A percentile compares a stretch with the other conserved stretches of the same genome.
Conservation (phyloP, 2,329 filamentous ascomycete species). For the Huntiella moniliformis region DNA sequence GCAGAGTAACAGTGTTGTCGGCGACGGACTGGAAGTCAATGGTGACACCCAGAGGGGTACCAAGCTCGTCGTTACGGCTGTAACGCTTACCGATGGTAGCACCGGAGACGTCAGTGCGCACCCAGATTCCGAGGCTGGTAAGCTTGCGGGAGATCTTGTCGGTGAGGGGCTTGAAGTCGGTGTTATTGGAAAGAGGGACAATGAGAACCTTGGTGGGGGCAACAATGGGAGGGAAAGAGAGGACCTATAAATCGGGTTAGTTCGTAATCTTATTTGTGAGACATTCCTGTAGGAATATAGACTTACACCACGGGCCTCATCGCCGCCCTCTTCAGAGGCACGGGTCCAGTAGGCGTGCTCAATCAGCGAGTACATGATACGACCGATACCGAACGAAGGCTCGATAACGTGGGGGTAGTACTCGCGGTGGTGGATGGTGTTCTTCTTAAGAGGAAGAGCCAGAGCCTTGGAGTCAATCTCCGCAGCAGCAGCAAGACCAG, state of each 20-base stretch:
- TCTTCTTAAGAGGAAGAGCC: constrained; percentile 64
- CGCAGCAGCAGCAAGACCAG: constrained; percentile 46
- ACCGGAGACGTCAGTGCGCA: constrained; percentile 61
- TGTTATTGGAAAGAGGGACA: constrained; percentile 58
- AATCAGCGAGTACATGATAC: constrained; percentile 74
- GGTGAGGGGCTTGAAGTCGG: constrained; percentile 52
- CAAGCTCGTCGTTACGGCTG: constrained; percentile 73
- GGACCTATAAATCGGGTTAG: constrained; percentile 17
- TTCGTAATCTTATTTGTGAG: not conserved
- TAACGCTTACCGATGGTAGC: constrained; percentile 81
- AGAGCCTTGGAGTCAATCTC: constrained; percentile 65
- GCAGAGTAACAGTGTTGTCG: constrained; percentile 61
- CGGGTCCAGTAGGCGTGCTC: constrained; percentile 95
- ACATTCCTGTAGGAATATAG: not conserved
- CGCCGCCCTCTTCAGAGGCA: constrained; percentile 47
- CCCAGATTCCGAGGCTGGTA: constrained; percentile 52
- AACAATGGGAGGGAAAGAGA: constrained; percentile 33
- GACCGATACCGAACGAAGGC: constrained; percentile 81
- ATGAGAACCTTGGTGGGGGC: constrained; percentile 77
- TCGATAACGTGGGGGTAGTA: constrained; percentile 89
- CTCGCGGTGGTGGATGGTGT: constrained; percentile 68
- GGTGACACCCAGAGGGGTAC: constrained; percentile 73
- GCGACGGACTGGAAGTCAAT: constrained; percentile 80
- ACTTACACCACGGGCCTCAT: constrained; percentile 70
- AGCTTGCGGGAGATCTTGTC: constrained; percentile 49